Evolutionary conservation across 2,329 filamentous ascomycete species (phyloP).

Genomic region (Emmonsia crescens): DNA sequence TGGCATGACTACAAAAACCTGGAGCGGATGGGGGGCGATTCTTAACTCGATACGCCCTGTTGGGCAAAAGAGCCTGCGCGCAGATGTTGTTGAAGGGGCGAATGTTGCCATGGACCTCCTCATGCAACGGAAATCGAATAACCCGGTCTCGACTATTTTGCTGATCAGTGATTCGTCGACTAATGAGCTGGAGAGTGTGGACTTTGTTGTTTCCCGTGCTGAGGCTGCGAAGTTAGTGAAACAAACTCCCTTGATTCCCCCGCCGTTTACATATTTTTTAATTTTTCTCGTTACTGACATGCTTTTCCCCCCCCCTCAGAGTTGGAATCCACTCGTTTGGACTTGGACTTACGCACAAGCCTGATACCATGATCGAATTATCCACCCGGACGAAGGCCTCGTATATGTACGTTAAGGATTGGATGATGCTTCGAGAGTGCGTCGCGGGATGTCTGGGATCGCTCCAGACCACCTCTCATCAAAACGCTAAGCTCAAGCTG

Average conservation of each 20-base stretch:
- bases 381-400: slow-evolving; percentile 92
- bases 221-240: slow-evolving; percentile 81
- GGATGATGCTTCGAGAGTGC: slow-evolving; percentile 99
- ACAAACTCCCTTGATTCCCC: neutral
- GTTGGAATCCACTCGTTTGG: slow-evolving; percentile 96
- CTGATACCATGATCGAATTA: slow-evolving; percentile 96
- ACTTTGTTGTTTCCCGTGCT: slow-evolving; percentile 92
- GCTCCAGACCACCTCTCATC: slow-evolving; percentile 90
- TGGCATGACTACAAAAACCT: slow-evolving; percentile 94
- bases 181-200: slow-evolving; percentile 86
- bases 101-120: slow-evolving; percentile 97
- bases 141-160: slow-evolving; percentile 88
- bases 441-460: slow-evolving; percentile 85
- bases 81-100: slow-evolving; percentile 92
- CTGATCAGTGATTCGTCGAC: slow-evolving; percentile 96
- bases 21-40: slow-evolving; percentile 82
- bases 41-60: slow-evolving; percentile 82
- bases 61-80: slow-evolving; percentile 90
- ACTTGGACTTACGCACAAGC: slow-evolving; percentile 91
- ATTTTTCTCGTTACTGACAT: slow-evolving; percentile 16
- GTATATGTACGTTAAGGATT: slow-evolving; percentile 97
- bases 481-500: slow-evolving; percentile 93
- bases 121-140: slow-evolving; percentile 95
- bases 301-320: slow-evolving; percentile 35
- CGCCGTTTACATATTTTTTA: neutral